Base-by-base conservation (phyloP, 805 yeast genomes). In the Schwanniomyces yamadae region DNA sequence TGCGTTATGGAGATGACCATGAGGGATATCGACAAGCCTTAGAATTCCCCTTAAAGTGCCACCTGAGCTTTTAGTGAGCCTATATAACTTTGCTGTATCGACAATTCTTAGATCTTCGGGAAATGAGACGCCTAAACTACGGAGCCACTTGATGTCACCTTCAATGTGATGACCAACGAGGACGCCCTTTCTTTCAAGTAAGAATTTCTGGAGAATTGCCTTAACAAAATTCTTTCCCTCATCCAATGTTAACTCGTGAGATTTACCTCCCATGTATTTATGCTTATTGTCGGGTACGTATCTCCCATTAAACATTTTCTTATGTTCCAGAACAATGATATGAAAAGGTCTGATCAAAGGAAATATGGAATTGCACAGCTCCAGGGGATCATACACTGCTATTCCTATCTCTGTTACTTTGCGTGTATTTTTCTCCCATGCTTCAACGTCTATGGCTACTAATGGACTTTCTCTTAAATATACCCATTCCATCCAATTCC, bases 1-100 rank as follows among this genome's bases (percentile, higher is more conserved):
- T 2, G 84, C 89, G 51, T 82, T 82, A 52, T 82, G 89, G 31
- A 82, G 58, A 44, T 65, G 69, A 1, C 79, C 71, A 49, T 77
- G 78, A 1, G 85, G 84, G 5, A 82, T 66, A 18, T 63, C 60
- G 33, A 77, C 57, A 31, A 66, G 50, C 26, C 73, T 54, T 12
- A 81, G 58, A 0, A 75, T 53, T 14, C 68, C 71, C 11, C 75
- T 66, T 28, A 82, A 52, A 6, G 71, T 62, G 3, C 69, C 60
- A 5, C 75, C 74, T 23, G 60, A 49, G 7, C 48, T 48, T 1
- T 78, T 73, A 3, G 72, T 57, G 3, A 55, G 28, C 2, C 51
- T 48, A 62, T 71, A 75, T 1, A 81, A 33, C 6, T 51, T 54
- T 40, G 65, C 63, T 0, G 87, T 80, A 50, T 82, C 89, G 4